Evolutionary conservation across 768 basidiomycete species (phyloP), one percentile per base, ranked within the genome.

Genomic region (Chalciporus pseudorubinellus): DNA sequence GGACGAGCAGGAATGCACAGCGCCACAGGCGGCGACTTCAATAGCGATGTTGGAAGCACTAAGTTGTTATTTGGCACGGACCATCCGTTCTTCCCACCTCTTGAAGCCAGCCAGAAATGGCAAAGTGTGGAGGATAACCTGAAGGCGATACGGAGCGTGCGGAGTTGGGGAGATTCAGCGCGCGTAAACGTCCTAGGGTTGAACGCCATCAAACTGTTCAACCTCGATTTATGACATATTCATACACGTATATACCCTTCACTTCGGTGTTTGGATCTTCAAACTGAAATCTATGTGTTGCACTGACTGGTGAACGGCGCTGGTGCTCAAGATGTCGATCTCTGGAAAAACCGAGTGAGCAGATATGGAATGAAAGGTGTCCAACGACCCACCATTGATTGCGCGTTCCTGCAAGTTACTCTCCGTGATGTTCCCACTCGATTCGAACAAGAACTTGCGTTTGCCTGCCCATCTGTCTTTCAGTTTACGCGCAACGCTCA

Each of bases 271-370:
- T 70, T 95, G 93, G 55, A 98, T 87, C 80, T 98, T 98, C 62
- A 99, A 77, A 62, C 93, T 97, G 69, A 95, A 99, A 68, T 98
- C 97, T 55, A 98, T 85, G 64, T 97, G 94, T 58, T 83, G 91
- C 21, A 91, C 92, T 2, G 89, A 91, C 69, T 98, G 92, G 59
- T 95, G 93, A 21, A 94, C 89, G 9, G 77, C 81, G 53, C 91
- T 94, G 38, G 92, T 94, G 72, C 94, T 89, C 69, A 97, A 61
- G 62, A 98, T 95, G 67, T 99, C 97, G 60, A 99, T 87, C 64
- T 93, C 95, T 95, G 69, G 18, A 28, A 40, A 28, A 39, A 13
- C 26, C 13, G n/a, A 29, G 29, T 58, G 33, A 62, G 56, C 19
- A 20, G 7, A 29, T 14, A 26, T 21, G 14, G 14, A 22, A 36